Evolutionary conservation across 1,139 yeast species (phyloP), one percentile per base, ranked within the genome.

Genomic region (Torulaspora pretoriensis): DNA sequence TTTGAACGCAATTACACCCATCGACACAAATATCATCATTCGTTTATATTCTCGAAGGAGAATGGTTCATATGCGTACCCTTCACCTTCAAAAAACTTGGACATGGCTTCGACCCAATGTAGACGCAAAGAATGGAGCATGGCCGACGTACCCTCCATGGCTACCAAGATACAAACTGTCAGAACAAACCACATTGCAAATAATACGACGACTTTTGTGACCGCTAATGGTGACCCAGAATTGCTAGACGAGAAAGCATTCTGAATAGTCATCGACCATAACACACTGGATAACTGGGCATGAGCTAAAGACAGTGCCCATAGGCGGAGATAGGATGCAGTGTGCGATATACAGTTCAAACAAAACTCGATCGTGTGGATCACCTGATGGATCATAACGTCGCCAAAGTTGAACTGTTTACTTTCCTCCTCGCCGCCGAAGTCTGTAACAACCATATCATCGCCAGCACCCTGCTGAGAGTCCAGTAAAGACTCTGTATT

Each of bases 51-150:
- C 31, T 60, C 57, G 42, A 83, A 83, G 1, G 80, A 76, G 58
- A 82, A 84, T 25, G 94, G 92, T 50, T 75, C 78, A 60, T 81
- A 84, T 17, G 81, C 74, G 46, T 75, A 68, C 56, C 94, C 94
- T 60, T 83, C 92, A 68, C 94, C 94, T 63, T 81, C 90, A 55
- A 84, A 84, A 66, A 79, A 84, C 68, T 84, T 84, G 48, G 89
- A 81, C 94, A 84, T 84, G 31, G 89, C 78, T 65, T 84, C 94
- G 46, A 84, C 94, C 94, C 94, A 84, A 63, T 84, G 94, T 62
- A 84, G 74, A 73, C 94, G 80, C 63, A 84, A 75, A 23, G 90
- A 80, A 65, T 84, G 94, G 64, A 84, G 74, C 94, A 84, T 84
- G 35, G 94, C 94, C 29, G 90, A 83, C 0, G 94, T 84, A 54